Evolutionary conservation across 2,329 filamentous ascomycete genomes (phyloP).

Genomic region (Aspergillus tanneri): DNA sequence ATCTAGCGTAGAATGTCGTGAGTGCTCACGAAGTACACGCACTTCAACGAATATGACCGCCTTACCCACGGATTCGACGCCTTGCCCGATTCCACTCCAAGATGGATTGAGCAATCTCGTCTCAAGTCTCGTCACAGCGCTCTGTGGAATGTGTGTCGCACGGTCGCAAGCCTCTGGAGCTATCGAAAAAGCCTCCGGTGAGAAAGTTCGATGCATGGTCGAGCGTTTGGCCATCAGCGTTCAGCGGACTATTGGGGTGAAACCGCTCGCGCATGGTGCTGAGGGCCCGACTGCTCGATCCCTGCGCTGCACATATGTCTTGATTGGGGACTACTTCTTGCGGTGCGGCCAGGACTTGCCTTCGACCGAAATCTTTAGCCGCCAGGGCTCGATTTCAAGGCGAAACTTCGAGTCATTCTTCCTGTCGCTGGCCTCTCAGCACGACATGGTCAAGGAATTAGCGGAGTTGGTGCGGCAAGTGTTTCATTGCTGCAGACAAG

Average conservation of each 20-base stretch:
- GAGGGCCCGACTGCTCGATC: slow-evolving; percentile 23
- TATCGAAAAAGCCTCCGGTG: slow-evolving; percentile 15
- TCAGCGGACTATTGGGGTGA: slow-evolving; percentile 24
- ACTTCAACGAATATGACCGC: slow-evolving; percentile 15
- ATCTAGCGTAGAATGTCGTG: not conserved
- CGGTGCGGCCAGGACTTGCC: slow-evolving; percentile 25
- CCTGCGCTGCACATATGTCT: slow-evolving; percentile 35
- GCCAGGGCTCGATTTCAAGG: slow-evolving; percentile 16
- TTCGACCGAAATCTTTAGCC: slow-evolving; percentile 6
- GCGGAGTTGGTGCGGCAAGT: slow-evolving; percentile 36
- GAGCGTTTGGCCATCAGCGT: slow-evolving; percentile 24
- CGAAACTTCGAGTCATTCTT: slow-evolving; percentile 33
- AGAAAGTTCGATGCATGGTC: slow-evolving; percentile 29
- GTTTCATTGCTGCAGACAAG: slow-evolving; percentile 34
- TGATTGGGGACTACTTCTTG: slow-evolving; percentile 32
- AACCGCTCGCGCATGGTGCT: slow-evolving; percentile 2
- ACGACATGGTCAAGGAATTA: slow-evolving; percentile 35
- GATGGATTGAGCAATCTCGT: slow-evolving; percentile 40
- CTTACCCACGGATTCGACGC: slow-evolving; percentile 8
- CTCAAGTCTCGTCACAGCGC: slow-evolving; percentile 35
- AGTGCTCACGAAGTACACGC: slow-evolving; percentile 18
- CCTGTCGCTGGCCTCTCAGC: slow-evolving; percentile 26
- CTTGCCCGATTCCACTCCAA: slow-evolving; percentile 35
- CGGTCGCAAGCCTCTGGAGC: slow-evolving; percentile 25
- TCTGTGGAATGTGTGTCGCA: slow-evolving; percentile 40